Base-by-base conservation (phyloP, 2,329 filamentous ascomycete genomes). In the Hypoxylon sp. region DNA sequence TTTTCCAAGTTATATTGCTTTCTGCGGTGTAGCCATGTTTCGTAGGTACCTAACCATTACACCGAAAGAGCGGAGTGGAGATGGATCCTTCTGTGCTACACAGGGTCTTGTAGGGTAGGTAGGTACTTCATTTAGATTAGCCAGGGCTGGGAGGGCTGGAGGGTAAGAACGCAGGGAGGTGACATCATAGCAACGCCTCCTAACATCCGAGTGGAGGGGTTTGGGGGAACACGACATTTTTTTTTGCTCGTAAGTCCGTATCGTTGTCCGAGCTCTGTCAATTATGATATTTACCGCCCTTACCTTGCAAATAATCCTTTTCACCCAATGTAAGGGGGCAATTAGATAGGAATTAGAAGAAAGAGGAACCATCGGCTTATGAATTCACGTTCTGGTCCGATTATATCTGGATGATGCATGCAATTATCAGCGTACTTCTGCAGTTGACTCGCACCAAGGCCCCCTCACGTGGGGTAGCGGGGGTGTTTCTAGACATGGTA, bases 391-490 rank as follows among this genome's bases (percentile, higher is more conserved):
- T 30, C 36, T 63, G 53, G 59, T 65, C 68, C 56, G 50, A 63
- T 56, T 56, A 51, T 57, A 46, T 61, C 46, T 53, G 19, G 41
- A 9, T 10, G 38, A 43, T 70, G 67, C 64, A 70, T 70, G 65
- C 68, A 70, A 68, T 63, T 17, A 62, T 62, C 60, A 67, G 64
- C 61, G 43, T 64, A 62, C 38, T 63, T 57, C 25, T 65, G 64
- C 67, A 67, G 65, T 70, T 72, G 69, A 74, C 71, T 69, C 68
- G 70, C 71, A 75, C 69, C 70, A 55, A 55, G 56, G n/a, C 60
- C 68, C 68, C 71, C 71, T 75, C 73, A 75, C 73, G 73, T 75
- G 73, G 64, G 62, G 65, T 67, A 65, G 61, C 59, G 60, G 63
- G 55, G 66, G 59, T 65, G 56, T 50, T 59, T 56, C 23, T 62